Conservation (phyloP, 345 rosid genomes). For the Leavenworthia alabamica region DNA sequence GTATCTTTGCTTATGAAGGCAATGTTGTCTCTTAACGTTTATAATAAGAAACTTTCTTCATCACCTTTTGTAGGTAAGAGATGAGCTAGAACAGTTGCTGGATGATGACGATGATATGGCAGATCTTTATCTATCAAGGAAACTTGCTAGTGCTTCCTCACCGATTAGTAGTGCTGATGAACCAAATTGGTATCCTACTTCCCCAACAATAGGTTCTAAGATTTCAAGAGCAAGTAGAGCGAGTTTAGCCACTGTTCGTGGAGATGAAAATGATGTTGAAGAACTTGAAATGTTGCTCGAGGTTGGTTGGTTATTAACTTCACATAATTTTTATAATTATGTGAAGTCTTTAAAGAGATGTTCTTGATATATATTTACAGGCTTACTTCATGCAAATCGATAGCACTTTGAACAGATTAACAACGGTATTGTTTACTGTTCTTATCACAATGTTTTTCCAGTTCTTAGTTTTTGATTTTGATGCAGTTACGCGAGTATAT, state of each 20-base stretch:
- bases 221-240: constrained; percentile 92
- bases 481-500: constrained; percentile 94
- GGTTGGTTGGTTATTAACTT: constrained; percentile 38
- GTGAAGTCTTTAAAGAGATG: neutral
- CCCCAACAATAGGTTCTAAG: constrained; percentile 89
- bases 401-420: constrained; percentile 79
- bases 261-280: constrained; percentile 94
- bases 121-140: constrained; percentile 89
- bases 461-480: constrained; percentile 8
- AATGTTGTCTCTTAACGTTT: neutral
- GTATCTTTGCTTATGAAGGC: neutral
- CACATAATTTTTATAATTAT: neutral
- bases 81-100: constrained; percentile 87
- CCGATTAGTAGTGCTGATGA: constrained; percentile 68
- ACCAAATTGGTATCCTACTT: constrained; percentile 66
- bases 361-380: constrained; percentile 38
- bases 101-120: constrained; percentile 99
- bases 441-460: neutral
- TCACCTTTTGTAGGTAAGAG: constrained; percentile 59
- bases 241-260: constrained; percentile 73
- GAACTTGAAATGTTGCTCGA: constrained; percentile 98
- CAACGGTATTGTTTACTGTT: constrained; percentile 41
- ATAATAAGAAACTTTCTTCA: neutral
- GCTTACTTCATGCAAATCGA: constrained; percentile 97
- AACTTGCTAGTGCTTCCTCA: constrained; percentile 58